Evolutionary conservation across 345 rosid species (phyloP), one percentile per base, ranked within the genome.

Genomic region (Angophora floribunda): DNA sequence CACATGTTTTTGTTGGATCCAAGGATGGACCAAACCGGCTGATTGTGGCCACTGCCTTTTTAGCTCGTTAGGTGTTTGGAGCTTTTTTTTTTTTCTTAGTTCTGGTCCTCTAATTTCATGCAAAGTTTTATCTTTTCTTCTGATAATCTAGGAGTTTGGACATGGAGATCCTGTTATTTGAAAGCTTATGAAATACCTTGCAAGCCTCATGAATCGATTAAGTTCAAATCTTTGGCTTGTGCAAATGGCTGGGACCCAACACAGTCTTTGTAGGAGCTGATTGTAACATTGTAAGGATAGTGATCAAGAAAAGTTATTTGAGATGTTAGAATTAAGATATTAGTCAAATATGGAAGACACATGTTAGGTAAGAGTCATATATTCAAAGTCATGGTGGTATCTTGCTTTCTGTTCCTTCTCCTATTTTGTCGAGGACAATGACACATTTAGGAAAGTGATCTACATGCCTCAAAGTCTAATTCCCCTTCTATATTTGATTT

Each of bases 241-340:
- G 0, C 13, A 9, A 36, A 26, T 70, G 47, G 11, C 2, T 3
- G 0, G 7, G 7, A 36, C 82, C 2, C 2, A 17, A 0, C 7
- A 17, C 0, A 4, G 7, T 19, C 13, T 70, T 70, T 75, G 7
- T 36, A 17, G 82, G 47, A 75, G 82, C 36, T 75, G 24, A 36
- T 75, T 5, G 13, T 9, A 36, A 41, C 47, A 75, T 17, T 17
- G 14, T 36, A 75, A 75, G 49, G 49, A 75, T 19, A 17, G 36
- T 70, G 45, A 36, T 36, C 7, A 2, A 70, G 82, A 36, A 19
- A 70, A 36, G 80, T 70, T 36, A 70, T 70, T 16, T 36, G 26
- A 70, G 80, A 36, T 70, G 80, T 70, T 70, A 16, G 9, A 57
- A 12, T 22, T 57, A 12, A 57, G 12, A 24, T 24, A 57, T 57